Base-by-base conservation (phyloP, 2,329 filamentous ascomycete genomes). In the Elsinoe fawcettii region DNA sequence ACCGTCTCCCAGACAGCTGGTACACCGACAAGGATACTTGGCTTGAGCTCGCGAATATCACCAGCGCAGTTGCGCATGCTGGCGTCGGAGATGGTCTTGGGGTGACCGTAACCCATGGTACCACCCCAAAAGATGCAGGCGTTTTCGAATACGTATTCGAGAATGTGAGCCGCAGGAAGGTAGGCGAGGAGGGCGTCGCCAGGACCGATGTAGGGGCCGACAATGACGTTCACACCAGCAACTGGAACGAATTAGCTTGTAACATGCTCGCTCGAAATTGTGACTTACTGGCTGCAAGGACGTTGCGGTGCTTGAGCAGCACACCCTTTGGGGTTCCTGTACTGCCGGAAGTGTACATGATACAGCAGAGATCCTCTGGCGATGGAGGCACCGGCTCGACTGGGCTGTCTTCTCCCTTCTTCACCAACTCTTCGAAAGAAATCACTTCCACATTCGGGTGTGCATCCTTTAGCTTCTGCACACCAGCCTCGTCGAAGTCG, bases 1-100 rank as follows among this genome's bases (percentile, higher is more conserved):
- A 99, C 87, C 1, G 89, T 91, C 75, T 99, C 93, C 91, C 92
- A 99, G 30, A 99, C 87, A 59, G 95, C 91, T 1, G 93, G 93
- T 2, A 99, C 93, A 70, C 93, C 93, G 37, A 96, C 87, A 69
- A 99, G 81, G 68, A 96, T 81, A 1, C 90, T 95, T 1, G 93
- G 93, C 65, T 81, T 82, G 69, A 97, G 87, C 68, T 96, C 91
- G 60, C 88, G 87, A 74, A 99, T 96, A 66, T 99, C 93, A 64
- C 93, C 92, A 64, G 85, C 83, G 76, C 88, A 96, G 73, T 97
- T 93, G 63, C 86, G 85, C 73, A 95, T 87, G 18, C 88, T 95
- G 2, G 77, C 74, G 69, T 97, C 92, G 6, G 91, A 88, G 57
- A 99, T 79, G 0, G 93, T 97, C 66, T 89, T 85, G 16, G 90